These are phyloP conservation scores for Saccharomyces jurei DNA, from an alignment of 805 yeast genomes.

Conservation along the genomic window DNA sequence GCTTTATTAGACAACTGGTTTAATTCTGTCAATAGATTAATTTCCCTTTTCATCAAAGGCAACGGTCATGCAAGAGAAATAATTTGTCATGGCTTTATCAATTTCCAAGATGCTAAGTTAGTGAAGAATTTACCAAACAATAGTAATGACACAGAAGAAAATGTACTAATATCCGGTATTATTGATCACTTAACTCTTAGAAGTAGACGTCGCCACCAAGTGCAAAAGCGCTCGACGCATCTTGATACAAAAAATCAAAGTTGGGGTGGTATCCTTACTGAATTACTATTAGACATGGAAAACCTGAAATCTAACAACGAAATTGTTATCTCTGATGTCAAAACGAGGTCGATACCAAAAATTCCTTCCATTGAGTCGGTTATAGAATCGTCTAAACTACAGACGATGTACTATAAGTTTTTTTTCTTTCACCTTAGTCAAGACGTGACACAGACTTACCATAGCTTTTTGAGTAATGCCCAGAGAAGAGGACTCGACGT, in stretches of 20 bases:
- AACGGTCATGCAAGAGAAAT: constrained; percentile 49
- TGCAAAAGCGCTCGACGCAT: constrained; percentile 1
- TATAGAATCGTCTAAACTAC: constrained; percentile 43
- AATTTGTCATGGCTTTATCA: constrained; percentile 44
- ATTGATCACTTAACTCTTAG: constrained; percentile 43
- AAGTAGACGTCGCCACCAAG: background rate
- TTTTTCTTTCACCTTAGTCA: constrained; percentile 36
- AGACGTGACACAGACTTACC: constrained; percentile 30
- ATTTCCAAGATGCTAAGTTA: constrained; percentile 18
- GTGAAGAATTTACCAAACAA: constrained; percentile 9
- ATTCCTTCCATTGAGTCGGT: constrained; percentile 47
- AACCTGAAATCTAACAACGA: constrained; percentile 7
- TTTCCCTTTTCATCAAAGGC: constrained; percentile 37
- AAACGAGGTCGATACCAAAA: constrained; percentile 42
- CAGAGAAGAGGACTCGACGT: constrained; percentile 39
- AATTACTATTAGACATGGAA: background rate
- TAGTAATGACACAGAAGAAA: constrained; percentile 10
- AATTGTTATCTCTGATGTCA: constrained; percentile 46
- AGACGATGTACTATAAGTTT: constrained; percentile 50
- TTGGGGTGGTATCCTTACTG: background rate
- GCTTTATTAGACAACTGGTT: constrained; percentile 32
- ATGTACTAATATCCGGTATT: constrained; percentile 53
- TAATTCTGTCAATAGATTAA: constrained; percentile 36
- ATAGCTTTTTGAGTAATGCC: constrained; percentile 40
- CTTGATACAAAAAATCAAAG: background rate